Conservation (phyloP, 108 stramenopile genomes). For the Craspedostauros australis region DNA sequence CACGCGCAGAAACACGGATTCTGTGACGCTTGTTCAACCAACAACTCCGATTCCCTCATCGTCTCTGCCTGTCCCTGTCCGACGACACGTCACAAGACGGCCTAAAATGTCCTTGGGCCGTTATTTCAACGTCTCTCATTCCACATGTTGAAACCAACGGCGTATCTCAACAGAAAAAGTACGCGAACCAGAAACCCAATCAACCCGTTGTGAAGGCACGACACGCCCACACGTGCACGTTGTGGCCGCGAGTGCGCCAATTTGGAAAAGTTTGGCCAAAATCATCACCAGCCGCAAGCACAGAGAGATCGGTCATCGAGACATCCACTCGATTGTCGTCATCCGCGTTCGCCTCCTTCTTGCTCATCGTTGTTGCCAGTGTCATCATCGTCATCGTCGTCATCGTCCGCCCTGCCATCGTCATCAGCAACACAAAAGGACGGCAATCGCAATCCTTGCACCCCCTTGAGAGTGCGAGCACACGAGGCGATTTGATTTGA, state of each 20-base stretch:
- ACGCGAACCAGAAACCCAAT: neutral
- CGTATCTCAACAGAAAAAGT: neutral
- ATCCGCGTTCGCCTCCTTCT: neutral
- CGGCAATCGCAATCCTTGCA: too few relatives aligned
- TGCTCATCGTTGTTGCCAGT: neutral
- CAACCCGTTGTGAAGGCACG: neutral
- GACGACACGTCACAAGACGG: too few relatives aligned
- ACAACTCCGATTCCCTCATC: too few relatives aligned
- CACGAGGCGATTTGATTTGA: too few relatives aligned
- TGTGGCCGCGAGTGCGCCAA: neutral
- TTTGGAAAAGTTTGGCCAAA: neutral
- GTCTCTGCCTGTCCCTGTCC: too few relatives aligned
- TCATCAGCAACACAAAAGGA: too few relatives aligned
- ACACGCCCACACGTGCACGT: neutral
- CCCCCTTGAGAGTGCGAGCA: too few relatives aligned
- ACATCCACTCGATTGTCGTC: neutral
- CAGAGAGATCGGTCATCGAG: neutral
- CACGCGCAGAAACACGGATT: too few relatives aligned
- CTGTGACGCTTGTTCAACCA: too few relatives aligned
- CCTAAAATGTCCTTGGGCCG: too few relatives aligned
- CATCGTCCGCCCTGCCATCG: too few relatives aligned
- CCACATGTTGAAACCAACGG: neutral
- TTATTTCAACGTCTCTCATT: too few relatives aligned
- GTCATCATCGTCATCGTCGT: slow-evolving; percentile 1
- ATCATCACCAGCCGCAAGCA: neutral